Evolutionary conservation across 2,329 filamentous ascomycete genomes (phyloP).

Genomic region (Neonectria punicea): DNA sequence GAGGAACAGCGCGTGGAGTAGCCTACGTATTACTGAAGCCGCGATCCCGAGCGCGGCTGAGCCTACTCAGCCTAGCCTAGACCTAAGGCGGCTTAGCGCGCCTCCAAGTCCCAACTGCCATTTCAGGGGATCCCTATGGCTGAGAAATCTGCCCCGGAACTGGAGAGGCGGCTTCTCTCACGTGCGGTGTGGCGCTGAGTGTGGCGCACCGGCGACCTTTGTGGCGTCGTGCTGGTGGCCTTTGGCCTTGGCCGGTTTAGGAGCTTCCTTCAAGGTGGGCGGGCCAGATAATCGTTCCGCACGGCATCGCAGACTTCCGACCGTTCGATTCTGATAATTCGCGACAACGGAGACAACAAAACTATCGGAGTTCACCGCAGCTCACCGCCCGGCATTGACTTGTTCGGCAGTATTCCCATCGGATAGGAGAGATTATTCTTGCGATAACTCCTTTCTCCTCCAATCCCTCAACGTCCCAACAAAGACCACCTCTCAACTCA

Average conservation of each 20-base stretch:
- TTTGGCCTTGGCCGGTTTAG: background rate
- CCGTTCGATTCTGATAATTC: constrained; percentile 17
- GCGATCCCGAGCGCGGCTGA: constrained; percentile 46
- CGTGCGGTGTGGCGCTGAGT: constrained; percentile 8
- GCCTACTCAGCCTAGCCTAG: constrained; percentile 39
- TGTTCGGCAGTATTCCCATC: background rate
- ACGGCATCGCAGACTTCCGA: constrained; percentile 22
- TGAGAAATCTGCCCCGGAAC: constrained; percentile 15
- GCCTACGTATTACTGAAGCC: constrained; percentile 43
- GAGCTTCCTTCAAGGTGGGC: constrained; percentile 17
- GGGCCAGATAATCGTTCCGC: constrained; percentile 23
- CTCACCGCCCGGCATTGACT: constrained; percentile 4
- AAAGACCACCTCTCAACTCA: background rate
- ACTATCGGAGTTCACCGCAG: background rate
- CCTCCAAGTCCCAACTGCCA: constrained; percentile 29
- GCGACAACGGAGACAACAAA: background rate
- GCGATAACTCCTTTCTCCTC: background rate
- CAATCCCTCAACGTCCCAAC: background rate
- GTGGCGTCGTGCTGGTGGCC: background rate
- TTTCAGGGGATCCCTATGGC: constrained; percentile 42
- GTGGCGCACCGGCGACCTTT: background rate
- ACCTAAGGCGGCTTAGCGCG: constrained; percentile 29
- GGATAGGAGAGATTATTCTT: background rate
- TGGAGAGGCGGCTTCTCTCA: constrained; percentile 3
- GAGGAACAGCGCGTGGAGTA: constrained; percentile 41